phyloP scores from a whole-genome alignment of 1,284 basidiomycete species.

The Bothia castanella region DNA sequence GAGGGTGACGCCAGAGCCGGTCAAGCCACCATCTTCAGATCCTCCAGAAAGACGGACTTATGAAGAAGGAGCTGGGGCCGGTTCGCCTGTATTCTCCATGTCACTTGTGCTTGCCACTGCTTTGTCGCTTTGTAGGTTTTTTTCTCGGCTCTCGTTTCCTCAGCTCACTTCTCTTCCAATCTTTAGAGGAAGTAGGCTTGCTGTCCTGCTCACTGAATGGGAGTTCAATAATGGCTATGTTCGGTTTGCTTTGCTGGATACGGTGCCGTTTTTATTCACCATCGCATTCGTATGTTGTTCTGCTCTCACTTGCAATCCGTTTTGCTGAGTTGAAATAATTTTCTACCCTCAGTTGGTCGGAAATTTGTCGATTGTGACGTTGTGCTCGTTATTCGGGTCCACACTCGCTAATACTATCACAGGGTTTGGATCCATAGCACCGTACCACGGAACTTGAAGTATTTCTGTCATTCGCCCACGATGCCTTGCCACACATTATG shows the following conservation, averaged over 20 bases:
- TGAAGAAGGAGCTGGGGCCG: constrained; percentile 45
- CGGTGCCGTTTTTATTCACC: constrained; percentile 68
- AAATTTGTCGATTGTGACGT: constrained; percentile 46
- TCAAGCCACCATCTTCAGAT: constrained; percentile 19
- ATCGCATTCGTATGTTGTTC: constrained; percentile 60
- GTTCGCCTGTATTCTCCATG: constrained; percentile 74
- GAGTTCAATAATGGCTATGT: constrained; percentile 61
- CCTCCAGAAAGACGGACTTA: constrained; percentile 47
- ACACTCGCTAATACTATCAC: no score
- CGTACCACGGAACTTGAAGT: constrained; percentile 69
- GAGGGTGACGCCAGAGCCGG: constrained; percentile 28
- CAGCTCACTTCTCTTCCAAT: constrained; percentile 38
- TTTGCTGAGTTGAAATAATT: no score
- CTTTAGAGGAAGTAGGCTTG: constrained; percentile 57
- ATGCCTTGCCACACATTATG: constrained; percentile 66
- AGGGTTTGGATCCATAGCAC: constrained; percentile 68
- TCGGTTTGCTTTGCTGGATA: constrained; percentile 65
- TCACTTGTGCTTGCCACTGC: constrained; percentile 70
- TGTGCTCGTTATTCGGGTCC: no score
- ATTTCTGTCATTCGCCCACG: constrained; percentile 61
- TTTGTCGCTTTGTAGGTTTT: constrained; percentile 54
- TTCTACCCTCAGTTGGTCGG: constrained; percentile 61
- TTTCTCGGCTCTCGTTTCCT: constrained; percentile 32
- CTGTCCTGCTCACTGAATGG: constrained; percentile 59
- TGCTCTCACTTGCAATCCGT: no score